Base-by-base conservation (phyloP, 179 eudicot genomes). In the Pouteria campechiana region DNA sequence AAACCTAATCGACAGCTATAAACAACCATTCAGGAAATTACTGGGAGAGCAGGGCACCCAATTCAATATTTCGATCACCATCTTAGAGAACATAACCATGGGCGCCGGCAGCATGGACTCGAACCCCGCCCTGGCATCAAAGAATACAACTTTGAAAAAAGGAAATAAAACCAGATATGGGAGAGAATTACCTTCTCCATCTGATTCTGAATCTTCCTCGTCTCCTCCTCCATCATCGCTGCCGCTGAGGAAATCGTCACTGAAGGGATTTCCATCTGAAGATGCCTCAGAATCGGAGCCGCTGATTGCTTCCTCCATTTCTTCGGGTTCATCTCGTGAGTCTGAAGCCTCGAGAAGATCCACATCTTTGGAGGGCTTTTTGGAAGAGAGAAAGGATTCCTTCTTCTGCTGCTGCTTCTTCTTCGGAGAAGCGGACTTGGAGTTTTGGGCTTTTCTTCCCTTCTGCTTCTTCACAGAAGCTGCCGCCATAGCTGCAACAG, bases 201-300 rank as follows among this genome's bases (percentile, higher is more conserved):
- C n/a, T n/a, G n/a, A n/a, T n/a, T n/a, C n/a, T n/a, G n/a, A n/a
- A n/a, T n/a, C n/a, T n/a, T n/a, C n/a, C n/a, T n/a, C n/a, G n/a
- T n/a, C n/a, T n/a, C n/a, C n/a, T n/a, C 73, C 83, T 50, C 52
- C 73, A 12, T 64, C 79, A 5, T 61, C 79, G 60, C 65, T 61
- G 55, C 74, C 75, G 37, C 46, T 54, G 25, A 76, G 61, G 30
- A 79, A 63, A 60, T 79, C 80, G 35, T 61, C 69, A 0, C 60
- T 56, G 50, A 63, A 44, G 0, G 63, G 63, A 5, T 69, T 73
- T 45, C 64, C 73, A 11, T 68, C 76, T 6, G 79, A 78, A n/a
- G 72, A 79, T 52, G 55, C 46, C 12, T 62, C 80, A 19, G 67
- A 65, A 34, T 19, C 56, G 7, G 67, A 66, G 34, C 44, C 63